phyloP scores from a whole-genome alignment of 2,329 filamentous ascomycete genomes.

The Trichoderma polysporum region DNA sequence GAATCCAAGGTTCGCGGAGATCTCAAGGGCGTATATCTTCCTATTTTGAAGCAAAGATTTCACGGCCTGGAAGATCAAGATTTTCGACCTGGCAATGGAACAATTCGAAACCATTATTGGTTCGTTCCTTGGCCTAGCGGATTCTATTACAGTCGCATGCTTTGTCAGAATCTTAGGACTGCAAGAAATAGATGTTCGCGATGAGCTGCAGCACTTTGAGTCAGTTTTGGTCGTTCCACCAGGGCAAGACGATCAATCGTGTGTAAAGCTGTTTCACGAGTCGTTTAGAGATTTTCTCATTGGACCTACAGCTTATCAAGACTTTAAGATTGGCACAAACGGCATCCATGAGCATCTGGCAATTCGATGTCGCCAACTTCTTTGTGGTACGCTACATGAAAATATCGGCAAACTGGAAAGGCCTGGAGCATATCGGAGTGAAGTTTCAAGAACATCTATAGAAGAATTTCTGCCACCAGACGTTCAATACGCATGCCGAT shows the following conservation, averaged over 20 bases:
- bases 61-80: background rate
- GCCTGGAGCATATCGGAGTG: background rate
- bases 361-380: background rate
- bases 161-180: conserved; percentile 31
- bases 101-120: too few relatives aligned
- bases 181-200: conserved; percentile 20
- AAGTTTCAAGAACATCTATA: background rate
- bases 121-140: conserved; percentile 31
- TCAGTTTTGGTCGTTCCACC: conserved; percentile 36
- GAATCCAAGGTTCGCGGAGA: conserved; percentile 8
- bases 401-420: conserved; percentile 20
- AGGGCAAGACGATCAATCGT: background rate
- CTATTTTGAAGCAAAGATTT: conserved; percentile 23
- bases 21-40: conserved; percentile 24
- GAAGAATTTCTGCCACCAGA: conserved; percentile 20
- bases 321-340: conserved; percentile 21
- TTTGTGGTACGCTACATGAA: conserved; percentile 32
- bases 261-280: conserved; percentile 35
- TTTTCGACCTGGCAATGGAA: conserved; percentile 20
- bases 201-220: conserved; percentile 32
- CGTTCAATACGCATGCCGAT: conserved; percentile 40
- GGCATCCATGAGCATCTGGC: conserved; percentile 1
- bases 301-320: conserved; percentile 25
- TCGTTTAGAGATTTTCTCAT: conserved; percentile 38
- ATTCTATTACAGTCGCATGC: conserved; percentile 31